A percentile compares a stretch with the other conserved stretches of the same genome.
Conservation (phyloP, 2,329 filamentous ascomycete species). For the Ceratocystis diversiconidia region DNA sequence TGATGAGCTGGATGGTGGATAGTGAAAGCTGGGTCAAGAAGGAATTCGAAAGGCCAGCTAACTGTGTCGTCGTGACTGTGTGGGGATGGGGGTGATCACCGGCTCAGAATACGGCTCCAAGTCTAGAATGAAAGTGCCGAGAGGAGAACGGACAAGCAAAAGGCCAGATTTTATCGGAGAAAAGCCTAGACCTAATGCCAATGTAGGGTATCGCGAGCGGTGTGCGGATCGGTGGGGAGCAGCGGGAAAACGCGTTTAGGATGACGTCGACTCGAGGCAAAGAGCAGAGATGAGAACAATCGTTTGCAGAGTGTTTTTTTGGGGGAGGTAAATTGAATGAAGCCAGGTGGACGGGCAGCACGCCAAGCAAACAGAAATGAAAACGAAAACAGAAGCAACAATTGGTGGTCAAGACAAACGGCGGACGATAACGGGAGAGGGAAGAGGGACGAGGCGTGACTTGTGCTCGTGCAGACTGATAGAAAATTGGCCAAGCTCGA, state of each 20-base stretch:
- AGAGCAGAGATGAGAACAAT: not conserved
- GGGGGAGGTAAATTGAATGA: not conserved
- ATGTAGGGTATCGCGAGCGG: not conserved
- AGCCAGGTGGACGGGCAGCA: not conserved
- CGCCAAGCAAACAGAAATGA: not conserved
- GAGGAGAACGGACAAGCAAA: not conserved
- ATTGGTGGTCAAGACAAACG: not conserved
- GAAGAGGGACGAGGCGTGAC: not conserved
- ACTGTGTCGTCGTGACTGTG: conserved; percentile 10
- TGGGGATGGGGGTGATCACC: not conserved
- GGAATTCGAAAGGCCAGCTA: conserved; percentile 4
- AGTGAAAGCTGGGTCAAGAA: not conserved
- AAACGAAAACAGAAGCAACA: not conserved
- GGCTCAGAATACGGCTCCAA: not conserved
- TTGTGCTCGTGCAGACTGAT: not conserved
- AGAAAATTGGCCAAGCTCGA: conserved; percentile 6
- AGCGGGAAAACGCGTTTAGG: not conserved
- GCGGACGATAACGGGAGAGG: not conserved
- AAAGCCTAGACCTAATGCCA: not conserved
- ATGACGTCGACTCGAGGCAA: conserved; percentile 11
- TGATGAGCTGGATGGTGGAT: not conserved
- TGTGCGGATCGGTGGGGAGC: not conserved
- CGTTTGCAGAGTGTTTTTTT: not conserved
- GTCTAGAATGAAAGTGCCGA: not conserved
- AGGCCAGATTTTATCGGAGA: not conserved